phyloP scores from a whole-genome alignment of 352 stramenopile species.

The Plasmopara viticola region DNA sequence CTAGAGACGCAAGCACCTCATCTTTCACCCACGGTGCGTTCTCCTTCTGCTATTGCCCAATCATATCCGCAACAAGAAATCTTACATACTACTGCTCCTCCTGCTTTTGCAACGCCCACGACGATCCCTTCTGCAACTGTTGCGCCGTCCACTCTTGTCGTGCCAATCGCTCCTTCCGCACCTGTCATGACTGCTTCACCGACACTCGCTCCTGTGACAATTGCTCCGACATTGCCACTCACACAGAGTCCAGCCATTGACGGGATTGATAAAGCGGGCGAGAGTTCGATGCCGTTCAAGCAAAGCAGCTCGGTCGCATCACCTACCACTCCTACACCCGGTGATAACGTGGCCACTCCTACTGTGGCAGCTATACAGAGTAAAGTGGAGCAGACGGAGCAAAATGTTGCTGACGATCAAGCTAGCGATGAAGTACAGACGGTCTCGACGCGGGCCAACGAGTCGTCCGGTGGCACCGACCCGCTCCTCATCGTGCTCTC shows the following conservation, averaged over 20 bases:
- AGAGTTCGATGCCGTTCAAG: conserved; percentile 4
- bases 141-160: conserved; percentile 6
- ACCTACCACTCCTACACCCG: neutral
- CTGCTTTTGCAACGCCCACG: conserved; percentile 11
- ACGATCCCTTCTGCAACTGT: conserved; percentile 12
- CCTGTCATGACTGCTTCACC: conserved; percentile 10
- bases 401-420: conserved; percentile 11
- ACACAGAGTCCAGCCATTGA: conserved; percentile 4
- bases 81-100: conserved; percentile 19
- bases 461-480: conserved; percentile 13
- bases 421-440: conserved; percentile 2
- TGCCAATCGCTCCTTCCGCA: conserved; percentile 9
- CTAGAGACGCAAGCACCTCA: conserved; percentile 20
- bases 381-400: neutral
- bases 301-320: neutral
- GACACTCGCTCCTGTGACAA: conserved; percentile 11
- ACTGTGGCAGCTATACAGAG: conserved; percentile 5
- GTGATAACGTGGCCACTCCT: neutral
- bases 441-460: conserved; percentile 19
- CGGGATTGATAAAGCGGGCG: too few species aligned
- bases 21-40: conserved; percentile 24
- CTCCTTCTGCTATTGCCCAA: conserved; percentile 14
- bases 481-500: conserved; percentile 26
- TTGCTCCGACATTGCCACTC: conserved; percentile 10
- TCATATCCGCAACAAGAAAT: conserved; percentile 16